phyloP scores from a whole-genome alignment of 2,329 filamentous ascomycete genomes.

The Clonostachys rosea region DNA sequence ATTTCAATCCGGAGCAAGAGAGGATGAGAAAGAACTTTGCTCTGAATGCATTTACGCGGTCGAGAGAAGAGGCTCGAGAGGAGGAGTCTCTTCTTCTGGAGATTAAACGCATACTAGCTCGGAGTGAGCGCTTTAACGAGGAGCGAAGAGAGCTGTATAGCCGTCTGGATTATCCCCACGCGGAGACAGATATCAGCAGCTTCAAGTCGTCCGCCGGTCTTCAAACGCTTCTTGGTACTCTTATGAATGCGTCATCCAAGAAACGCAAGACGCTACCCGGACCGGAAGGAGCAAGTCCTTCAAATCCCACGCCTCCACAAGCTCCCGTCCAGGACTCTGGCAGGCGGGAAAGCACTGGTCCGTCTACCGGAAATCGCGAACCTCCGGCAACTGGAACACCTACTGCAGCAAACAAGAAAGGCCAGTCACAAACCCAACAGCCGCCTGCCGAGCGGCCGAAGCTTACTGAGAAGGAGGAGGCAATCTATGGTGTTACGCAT shows the following conservation, averaged over 20 bases:
- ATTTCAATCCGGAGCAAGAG: conserved; percentile 81
- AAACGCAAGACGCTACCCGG: conserved; percentile 73
- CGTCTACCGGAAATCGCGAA: conserved; percentile 31
- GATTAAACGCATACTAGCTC: conserved; percentile 83
- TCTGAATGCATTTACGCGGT: conserved; percentile 70
- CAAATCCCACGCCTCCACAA: conserved; percentile 9
- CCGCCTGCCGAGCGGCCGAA: conserved; percentile 56
- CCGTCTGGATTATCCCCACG: conserved; percentile 75
- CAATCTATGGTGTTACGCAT: conserved; percentile 77
- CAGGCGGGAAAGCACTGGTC: conserved; percentile 50
- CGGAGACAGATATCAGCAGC: conserved; percentile 64
- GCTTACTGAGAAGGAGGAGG: conserved; percentile 71
- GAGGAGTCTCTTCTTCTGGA: conserved; percentile 87
- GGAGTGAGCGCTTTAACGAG: conserved; percentile 80
- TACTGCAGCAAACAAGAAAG: conserved; percentile 45
- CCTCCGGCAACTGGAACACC: conserved; percentile 24
- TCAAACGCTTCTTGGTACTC: conserved; percentile 73
- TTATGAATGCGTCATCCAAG: conserved; percentile 79
- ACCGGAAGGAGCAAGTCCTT: conserved; percentile 46
- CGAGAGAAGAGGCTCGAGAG: conserved; percentile 84
- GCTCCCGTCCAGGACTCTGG: conserved; percentile 27
- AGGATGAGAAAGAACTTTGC: conserved; percentile 79
- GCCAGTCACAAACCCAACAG: conserved; percentile 24
- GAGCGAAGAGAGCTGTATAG: conserved; percentile 85
- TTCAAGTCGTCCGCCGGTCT: conserved; percentile 82